phyloP scores from a whole-genome alignment of 208 protist species.

The Willaertia magna region DNA sequence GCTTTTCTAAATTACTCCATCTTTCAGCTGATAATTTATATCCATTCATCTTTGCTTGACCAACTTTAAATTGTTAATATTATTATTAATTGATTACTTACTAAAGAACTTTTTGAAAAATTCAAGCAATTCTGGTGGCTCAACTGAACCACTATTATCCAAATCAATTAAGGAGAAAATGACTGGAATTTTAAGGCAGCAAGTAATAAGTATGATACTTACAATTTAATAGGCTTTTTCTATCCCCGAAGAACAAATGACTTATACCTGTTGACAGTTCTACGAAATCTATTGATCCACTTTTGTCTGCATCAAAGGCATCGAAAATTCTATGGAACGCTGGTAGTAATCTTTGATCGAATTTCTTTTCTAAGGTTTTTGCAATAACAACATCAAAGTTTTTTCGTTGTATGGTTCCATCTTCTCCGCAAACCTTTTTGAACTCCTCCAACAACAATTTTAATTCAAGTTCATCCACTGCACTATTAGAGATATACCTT shows the following conservation, averaged over 20 bases:
- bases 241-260: neutral
- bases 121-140: neutral
- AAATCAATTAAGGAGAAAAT: neutral
- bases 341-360: too few relatives aligned
- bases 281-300: neutral
- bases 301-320: neutral
- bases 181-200: neutral
- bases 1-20: neutral
- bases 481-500: too few relatives aligned
- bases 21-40: neutral
- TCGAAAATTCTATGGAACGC: neutral
- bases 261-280: neutral
- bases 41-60: conserved; percentile 5
- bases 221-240: neutral
- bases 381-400: neutral
- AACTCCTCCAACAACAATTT: neutral
- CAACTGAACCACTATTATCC: neutral
- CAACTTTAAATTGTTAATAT: neutral
- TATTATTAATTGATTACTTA: neutral
- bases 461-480: neutral
- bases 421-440: neutral
- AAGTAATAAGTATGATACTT: neutral
- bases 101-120: conserved; percentile 2
- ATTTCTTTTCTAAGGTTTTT: neutral
- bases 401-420: neutral